Base-by-base conservation (phyloP, 2,329 filamentous ascomycete species). In the Didymella keratinophila region DNA sequence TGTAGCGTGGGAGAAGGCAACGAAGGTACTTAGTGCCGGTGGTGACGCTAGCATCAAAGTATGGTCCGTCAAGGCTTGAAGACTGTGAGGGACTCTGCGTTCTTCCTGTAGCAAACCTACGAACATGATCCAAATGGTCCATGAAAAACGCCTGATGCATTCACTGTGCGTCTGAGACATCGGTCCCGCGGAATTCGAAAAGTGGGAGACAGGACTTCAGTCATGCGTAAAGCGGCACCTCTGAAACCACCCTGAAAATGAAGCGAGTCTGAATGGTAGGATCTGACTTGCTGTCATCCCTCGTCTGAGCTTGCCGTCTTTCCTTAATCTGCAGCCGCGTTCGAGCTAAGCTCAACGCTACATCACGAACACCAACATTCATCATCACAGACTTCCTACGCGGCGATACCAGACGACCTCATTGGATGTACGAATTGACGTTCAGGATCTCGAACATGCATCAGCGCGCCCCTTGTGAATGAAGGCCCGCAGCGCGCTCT, bases 1-100 rank as follows among this genome's bases (percentile, higher is more conserved):
- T 16, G 89, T 98, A 16, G 85, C 85, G 12, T 99, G 94, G 93
- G 83, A 91, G 82, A 66, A 67, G 56, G 82, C 57, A 78, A 66
- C 63, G 7, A 91, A 86, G 78, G 83, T 98, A 48, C 87, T 91
- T 10, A 96, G 89, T 67, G 87, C 87, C 4, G 95, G 95, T 44
- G 91, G 89, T 11, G 95, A 99, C 83, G 94, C 92, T 32, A 89
- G 91, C 0, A 85, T 99, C 46, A 99, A 98, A 83, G 83, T 94
- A 48, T 99, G 95, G 95, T 84, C 67, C 18, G 58, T 76, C 20
- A 63, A 69, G 54, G 63, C 61, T 41, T 75, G 60, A 68, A 32
- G 30, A 21, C 11, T 20, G 5, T 21, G 16, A 9, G 21, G n/a
- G 16, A 46, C 28, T 41, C 9, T 45, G 47, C 25, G 46, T 47